Evolutionary conservation across 2,329 filamentous ascomycete genomes (phyloP), one percentile per base, ranked within the genome.

Genomic region (Immersiporthe knoxdaviesiana): DNA sequence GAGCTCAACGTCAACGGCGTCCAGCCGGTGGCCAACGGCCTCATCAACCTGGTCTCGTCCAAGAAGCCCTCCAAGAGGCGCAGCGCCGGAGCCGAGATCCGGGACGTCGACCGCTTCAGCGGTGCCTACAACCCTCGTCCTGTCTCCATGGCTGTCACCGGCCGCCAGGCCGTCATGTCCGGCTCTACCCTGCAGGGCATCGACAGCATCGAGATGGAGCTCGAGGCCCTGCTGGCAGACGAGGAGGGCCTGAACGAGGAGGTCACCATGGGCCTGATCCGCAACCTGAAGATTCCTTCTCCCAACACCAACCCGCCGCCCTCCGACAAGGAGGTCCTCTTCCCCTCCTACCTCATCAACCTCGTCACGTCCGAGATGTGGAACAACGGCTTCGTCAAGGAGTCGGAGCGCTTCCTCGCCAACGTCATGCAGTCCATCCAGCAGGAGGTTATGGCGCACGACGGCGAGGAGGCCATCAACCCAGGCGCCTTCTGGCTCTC

Each of bases 371-470:
- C 94, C 21, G 96, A 99, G 84, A 99, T 99, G 96, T 99, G 96
- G 96, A 99, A 99, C 84, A 99, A 99, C 76, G 96, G 96, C 61
- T 99, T 97, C 78, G 96, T 99, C 75, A 99, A 99, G 84, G 96
- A 99, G 82, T 98, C 96, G 4, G 96, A 99, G 82, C 92, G 95
- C 67, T 99, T 99, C 88, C 86, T 99, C 72, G 96, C 96, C 77
- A 99, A 98, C 76, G 96, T 99, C 73, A 99, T 99, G 96, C 96
- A 98, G 82, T 97, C 94, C 10, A 98, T 99, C 77, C 96, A 99
- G 80, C 94, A 98, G 79, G 96, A 99, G 79, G 96, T 99, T 68
- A 98, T 99, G 96, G 92, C 97, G 78, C 94, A 99, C 78, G 95
- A 99, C 74, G 94, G 94, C 59, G 96, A 99, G 70, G 95, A 98